Percentiles rank a stretch among this genome's conserved stretches.
phyloP scores from a whole-genome alignment of 805 yeast genomes.

The Wickerhamiella vanderwaltii region DNA sequence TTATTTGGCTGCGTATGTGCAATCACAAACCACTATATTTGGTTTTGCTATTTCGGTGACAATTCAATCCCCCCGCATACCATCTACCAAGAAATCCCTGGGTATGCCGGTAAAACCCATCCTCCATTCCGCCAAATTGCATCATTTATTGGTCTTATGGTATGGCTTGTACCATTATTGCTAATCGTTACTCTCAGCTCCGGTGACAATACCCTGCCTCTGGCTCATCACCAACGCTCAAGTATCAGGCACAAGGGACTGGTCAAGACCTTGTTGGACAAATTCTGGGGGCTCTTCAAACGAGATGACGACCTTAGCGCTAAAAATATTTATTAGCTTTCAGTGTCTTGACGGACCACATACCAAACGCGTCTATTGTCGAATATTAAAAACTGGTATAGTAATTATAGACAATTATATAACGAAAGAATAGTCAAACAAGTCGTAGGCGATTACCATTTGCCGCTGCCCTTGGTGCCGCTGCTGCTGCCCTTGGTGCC shows the following conservation, averaged over 20 bases:
- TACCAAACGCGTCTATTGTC: too few species aligned
- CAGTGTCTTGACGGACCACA: too few species aligned
- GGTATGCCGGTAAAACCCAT: conserved; percentile 49
- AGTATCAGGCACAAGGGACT: conserved; percentile 17
- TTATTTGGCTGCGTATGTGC: conserved; percentile 61
- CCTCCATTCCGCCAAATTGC: conserved; percentile 84
- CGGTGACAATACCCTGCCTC: conserved; percentile 77
- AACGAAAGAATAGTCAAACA: too few species aligned
- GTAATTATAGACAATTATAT: too few species aligned
- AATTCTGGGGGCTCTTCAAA: conserved; percentile 9
- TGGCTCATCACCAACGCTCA: conserved; percentile 17
- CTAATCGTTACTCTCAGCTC: conserved; percentile 86
- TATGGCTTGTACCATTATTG: conserved; percentile 91
- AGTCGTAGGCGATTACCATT: too few species aligned
- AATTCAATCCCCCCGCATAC: conserved; percentile 46
- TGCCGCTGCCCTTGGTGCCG: too few species aligned
- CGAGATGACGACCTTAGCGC: background rate
- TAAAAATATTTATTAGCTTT: conserved; percentile 9
- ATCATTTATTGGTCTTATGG: conserved; percentile 85
- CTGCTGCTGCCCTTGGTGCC: background rate
- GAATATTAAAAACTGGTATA: too few species aligned
- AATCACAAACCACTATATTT: conserved; percentile 65
- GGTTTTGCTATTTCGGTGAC: conserved; percentile 81
- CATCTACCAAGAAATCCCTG: conserved; percentile 35
- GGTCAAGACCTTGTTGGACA: conserved; percentile 15